Conservation (phyloP, 345 rosid genomes). For the Arabidopsis thaliana region TAIR10.1 NC_003070.9:22073001-22073500, state of each 20-base stretch:
- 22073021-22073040: constrained; percentile 30
- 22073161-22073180: not conserved
- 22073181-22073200: not conserved
- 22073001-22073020: constrained; percentile 45
- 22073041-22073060: constrained; percentile 24
- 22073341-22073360: too few relatives aligned
- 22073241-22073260: too few relatives aligned
- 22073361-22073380: too few relatives aligned
- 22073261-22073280: too few relatives aligned
- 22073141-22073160: not conserved
- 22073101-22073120: not conserved
- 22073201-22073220: not conserved
- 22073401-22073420: too few relatives aligned
- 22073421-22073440: not conserved
- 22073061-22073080: constrained; percentile 2
- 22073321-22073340: too few relatives aligned
- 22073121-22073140: not conserved
- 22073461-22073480: constrained; percentile 22
- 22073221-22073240: too few relatives aligned
- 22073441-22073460: constrained; percentile 18
- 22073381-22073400: too few relatives aligned
- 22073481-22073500: not conserved
- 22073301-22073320: too few relatives aligned
- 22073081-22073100: not conserved
- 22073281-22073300: too few relatives aligned